Base-by-base conservation (phyloP, 148 eudicot species). In the Linanthus parryae region DNA sequence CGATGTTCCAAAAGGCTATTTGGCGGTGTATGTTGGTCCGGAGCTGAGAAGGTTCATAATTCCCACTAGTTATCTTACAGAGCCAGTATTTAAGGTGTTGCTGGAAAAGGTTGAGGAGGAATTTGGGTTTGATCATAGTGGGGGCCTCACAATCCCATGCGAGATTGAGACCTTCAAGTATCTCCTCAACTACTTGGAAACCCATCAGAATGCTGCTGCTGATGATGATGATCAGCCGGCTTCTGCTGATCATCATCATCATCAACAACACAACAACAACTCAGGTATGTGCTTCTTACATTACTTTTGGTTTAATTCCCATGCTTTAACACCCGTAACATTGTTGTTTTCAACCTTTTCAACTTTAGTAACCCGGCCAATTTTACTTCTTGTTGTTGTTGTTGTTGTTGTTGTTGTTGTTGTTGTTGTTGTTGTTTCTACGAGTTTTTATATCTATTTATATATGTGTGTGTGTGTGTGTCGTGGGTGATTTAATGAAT, bases 131-230 rank as follows among this genome's bases (percentile, higher is more conserved):
- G 81, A 85, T 65, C 95, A 90, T 42, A 57, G 60, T 43, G 95
- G 91, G 18, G 95, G 66, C 0, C 72, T 85, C 37, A 80, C 83
- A 7, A 78, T 90, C 58, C 97, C 95, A 0, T 90, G 97, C 25
- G 88, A 90, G 71, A 76, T 68, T 13, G 95, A 90, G 95, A 85
- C 83, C 20, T 90, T 85, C 58, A 85, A 90, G 68, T 82, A 68
- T 63, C 84, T 89, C 30, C 70, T 89, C 16, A 81, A 75, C 39
- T 78, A 80, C 67, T 77, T 84, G 69, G 94, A 80, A 37, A 66
- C 53, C 54, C 74, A 66, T 58, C 65, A 57, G 34, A 66, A 73
- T 58, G 71, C 57, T 19, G 68, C 62, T n/a, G 35, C 44, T 67
- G 39, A 13, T 9, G 57, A 26, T 13, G 57, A 28, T n/a, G 27